Conservation (phyloP, 2,329 filamentous ascomycete species). For the Cordyceps fumosorosea region DNA sequence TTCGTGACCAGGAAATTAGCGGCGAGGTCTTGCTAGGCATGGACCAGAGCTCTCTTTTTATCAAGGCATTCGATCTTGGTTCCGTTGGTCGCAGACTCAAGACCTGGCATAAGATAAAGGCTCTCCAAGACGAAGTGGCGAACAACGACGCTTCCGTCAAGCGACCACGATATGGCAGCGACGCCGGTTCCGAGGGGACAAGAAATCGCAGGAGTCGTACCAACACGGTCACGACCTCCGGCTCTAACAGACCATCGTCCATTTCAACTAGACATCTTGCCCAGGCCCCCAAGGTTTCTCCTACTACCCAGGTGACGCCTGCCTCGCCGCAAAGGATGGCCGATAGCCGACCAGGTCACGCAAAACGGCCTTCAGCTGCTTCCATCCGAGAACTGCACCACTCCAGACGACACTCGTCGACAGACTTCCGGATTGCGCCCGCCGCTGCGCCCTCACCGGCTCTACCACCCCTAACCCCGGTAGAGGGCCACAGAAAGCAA, state of each 20-base stretch:
- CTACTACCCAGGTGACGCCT: slow-evolving; percentile 36
- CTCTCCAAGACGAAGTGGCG: slow-evolving; percentile 79
- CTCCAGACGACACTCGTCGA: slow-evolving; percentile 80
- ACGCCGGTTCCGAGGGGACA: slow-evolving; percentile 49
- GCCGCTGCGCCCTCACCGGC: slow-evolving; percentile 29
- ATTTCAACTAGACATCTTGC: slow-evolving; percentile 44
- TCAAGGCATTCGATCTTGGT: slow-evolving; percentile 91
- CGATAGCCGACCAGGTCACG: slow-evolving; percentile 43
- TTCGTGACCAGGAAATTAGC: slow-evolving; percentile 90
- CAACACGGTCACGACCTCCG: slow-evolving; percentile 48
- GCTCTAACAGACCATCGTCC: slow-evolving; percentile 40
- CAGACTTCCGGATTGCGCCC: slow-evolving; percentile 54
- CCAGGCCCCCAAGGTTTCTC: slow-evolving; percentile 43
- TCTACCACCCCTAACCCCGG: slow-evolving; percentile 34
- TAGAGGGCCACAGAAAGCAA: slow-evolving; percentile 53
- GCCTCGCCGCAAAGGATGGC: slow-evolving; percentile 30
- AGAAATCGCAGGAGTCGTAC: slow-evolving; percentile 47
- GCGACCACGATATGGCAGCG: slow-evolving; percentile 52
- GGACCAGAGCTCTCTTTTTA: slow-evolving; percentile 90
- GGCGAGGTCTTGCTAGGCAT: slow-evolving; percentile 90
- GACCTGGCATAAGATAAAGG: slow-evolving; percentile 95
- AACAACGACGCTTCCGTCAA: slow-evolving; percentile 37
- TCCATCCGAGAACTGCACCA: slow-evolving; percentile 78
- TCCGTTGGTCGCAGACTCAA: slow-evolving; percentile 84
- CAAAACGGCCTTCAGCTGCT: slow-evolving; percentile 67